phyloP scores from a whole-genome alignment of 1,284 basidiomycete genomes.

The Papiliotrema laurentii region DNA sequence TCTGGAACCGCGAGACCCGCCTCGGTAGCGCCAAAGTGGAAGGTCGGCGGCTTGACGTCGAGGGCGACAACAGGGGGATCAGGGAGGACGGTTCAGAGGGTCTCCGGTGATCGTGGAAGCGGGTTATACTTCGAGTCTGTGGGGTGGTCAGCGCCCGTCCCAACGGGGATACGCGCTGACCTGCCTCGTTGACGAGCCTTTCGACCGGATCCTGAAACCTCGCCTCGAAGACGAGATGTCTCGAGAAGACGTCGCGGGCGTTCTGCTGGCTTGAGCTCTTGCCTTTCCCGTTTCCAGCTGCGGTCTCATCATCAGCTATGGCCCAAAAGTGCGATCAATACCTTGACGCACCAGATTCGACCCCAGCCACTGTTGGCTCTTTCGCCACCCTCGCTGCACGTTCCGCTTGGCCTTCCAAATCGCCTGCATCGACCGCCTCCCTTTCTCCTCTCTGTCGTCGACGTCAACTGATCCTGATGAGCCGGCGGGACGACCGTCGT shows the following conservation, averaged over 20 bases:
- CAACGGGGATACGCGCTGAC: too few species aligned
- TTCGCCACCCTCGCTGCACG: not conserved
- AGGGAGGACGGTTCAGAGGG: constrained; percentile 5
- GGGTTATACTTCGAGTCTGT: not conserved
- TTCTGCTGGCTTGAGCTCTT: not conserved
- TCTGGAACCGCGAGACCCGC: too few species aligned
- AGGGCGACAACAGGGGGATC: not conserved
- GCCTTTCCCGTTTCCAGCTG: not conserved
- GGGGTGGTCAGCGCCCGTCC: not conserved
- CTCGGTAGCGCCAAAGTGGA: not conserved
- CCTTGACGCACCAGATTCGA: constrained; percentile 6
- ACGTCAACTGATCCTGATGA: not conserved
- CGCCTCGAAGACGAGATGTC: too few species aligned
- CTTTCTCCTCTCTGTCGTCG: not conserved
- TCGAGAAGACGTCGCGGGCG: too few species aligned
- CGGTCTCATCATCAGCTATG: not conserved
- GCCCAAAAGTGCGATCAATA: not conserved
- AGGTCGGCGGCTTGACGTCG: not conserved
- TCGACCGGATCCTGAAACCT: too few species aligned
- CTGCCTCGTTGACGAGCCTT: too few species aligned
- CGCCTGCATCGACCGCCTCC: not conserved
- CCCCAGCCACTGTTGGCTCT: constrained; percentile 5
- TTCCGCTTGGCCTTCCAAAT: not conserved
- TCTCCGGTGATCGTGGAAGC: constrained; percentile 1
- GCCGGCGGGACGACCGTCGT: not conserved